Evolutionary conservation across 2,329 filamentous ascomycete genomes (phyloP).

Genomic region (Tolypocladium endophyticum): DNA sequence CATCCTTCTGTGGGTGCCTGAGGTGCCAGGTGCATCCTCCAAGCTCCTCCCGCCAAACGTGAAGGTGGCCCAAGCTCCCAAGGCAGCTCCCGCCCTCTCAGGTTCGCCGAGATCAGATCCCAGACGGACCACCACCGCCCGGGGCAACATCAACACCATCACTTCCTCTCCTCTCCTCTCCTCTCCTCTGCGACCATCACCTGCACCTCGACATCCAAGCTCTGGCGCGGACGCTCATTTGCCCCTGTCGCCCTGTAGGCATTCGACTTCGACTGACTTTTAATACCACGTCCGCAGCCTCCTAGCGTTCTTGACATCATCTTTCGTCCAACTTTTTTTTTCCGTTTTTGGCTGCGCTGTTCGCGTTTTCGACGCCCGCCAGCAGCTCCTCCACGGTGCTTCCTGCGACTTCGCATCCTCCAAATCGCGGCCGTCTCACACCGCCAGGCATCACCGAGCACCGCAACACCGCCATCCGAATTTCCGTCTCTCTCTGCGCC

Average conservation of each 20-base stretch:
- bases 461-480: not conserved
- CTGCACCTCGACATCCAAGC: not conserved
- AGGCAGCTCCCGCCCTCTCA: not conserved
- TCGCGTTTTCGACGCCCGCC: not conserved
- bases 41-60: not conserved
- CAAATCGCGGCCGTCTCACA: not conserved
- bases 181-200: not conserved
- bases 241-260: not conserved
- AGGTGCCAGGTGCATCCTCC: not conserved
- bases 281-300: not conserved
- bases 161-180: not conserved
- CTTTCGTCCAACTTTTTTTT: not conserved
- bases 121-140: not conserved
- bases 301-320: not conserved
- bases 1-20: too few relatives aligned
- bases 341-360: not conserved
- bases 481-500: slow-evolving; percentile 2
- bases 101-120: not conserved
- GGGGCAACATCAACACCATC: not conserved
- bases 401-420: not conserved
- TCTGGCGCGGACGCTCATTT: not conserved
- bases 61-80: not conserved
- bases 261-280: not conserved
- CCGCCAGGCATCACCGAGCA: not conserved
- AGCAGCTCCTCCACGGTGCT: not conserved